Base-by-base conservation (phyloP, 1,284 basidiomycete genomes). In the Moniliophthora roreri region DNA sequence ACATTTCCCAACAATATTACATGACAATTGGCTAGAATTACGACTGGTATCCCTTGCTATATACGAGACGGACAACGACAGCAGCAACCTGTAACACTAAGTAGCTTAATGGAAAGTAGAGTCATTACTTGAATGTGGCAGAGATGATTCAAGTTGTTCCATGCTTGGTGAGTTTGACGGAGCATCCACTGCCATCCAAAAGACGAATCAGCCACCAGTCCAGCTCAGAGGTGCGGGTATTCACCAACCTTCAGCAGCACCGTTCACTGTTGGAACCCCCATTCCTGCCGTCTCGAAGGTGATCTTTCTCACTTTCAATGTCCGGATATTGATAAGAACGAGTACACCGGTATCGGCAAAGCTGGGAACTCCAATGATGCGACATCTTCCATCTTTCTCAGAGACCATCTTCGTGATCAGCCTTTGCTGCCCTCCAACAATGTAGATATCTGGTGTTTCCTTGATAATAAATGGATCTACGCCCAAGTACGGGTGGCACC, bases 401-500 rank as follows among this genome's bases (percentile, higher is more conserved):
- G 72, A 71, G 5, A 92, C 80, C 24, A 94, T 57, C 49, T 80
- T 78, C 1, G 94, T 95, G 54, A 78, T 81, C 67, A 96, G 96
- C 58, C 72, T 75, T 47, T 91, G 87, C 72, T 98, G 96, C 60
- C 93, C 93, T 21, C 97, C 96, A n/a, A 97, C 77, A 58, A 97
- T 78, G 66, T 97, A 96, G 32, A 99, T 70, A 66, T 98, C 85
- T 8, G 97, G 97, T 7, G 91, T 87, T 64, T 88, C 79, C 23
- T 76, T 68, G 37, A 99, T 77, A 53, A 98, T 79, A 70, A 99
- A 99, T 0, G 97, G 97, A 68, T 99, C 97, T 8, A 76, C 74
- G 36, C 84, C 79, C 49, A 91, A 86, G 73, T 91, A 98, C 8
- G 97, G 97, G 68, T 98, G 96, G 65, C 96, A 98, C 94, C 95